Evolutionary conservation across 2,329 filamentous ascomycete species (phyloP).

Genomic region (Beauveria brongniartii): DNA sequence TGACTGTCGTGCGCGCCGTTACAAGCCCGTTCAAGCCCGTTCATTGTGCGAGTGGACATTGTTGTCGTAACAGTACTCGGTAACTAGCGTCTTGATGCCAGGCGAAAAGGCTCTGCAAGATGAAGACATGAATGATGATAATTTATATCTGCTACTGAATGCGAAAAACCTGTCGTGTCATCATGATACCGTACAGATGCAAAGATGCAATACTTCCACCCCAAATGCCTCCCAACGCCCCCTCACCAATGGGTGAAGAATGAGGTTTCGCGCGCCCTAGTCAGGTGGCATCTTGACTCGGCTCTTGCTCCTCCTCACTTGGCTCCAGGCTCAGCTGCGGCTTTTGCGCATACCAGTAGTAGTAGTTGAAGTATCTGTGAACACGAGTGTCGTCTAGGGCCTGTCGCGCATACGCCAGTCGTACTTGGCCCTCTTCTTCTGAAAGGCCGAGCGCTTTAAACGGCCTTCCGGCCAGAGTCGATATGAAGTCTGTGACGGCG

Average conservation of each 20-base stretch:
- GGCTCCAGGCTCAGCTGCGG: neutral
- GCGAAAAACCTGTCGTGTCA: neutral
- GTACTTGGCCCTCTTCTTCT: constrained; percentile 24
- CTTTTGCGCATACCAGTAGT: constrained; percentile 38
- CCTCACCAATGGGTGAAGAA: neutral
- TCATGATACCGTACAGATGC: neutral
- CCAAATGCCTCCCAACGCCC: neutral
- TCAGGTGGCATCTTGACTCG: neutral
- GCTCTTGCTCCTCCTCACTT: neutral
- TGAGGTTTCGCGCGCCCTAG: neutral
- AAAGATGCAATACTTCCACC: neutral
- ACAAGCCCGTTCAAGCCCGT: no score
- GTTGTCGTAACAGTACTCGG: no score
- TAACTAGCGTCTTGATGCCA: no score
- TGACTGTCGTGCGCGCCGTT: no score
- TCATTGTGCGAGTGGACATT: no score
- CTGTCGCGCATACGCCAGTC: constrained; percentile 24
- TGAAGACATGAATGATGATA: neutral
- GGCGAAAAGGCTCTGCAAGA: neutral
- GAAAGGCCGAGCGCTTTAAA: constrained; percentile 30
- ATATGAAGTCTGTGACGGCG: constrained; percentile 32
- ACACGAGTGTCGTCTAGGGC: constrained; percentile 27
- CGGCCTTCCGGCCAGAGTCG: constrained; percentile 33
- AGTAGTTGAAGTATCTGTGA: constrained; percentile 36
- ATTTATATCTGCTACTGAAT: neutral